phyloP scores from a whole-genome alignment of 805 yeast genomes.

The Saccharomycopsis babjevae region DNA sequence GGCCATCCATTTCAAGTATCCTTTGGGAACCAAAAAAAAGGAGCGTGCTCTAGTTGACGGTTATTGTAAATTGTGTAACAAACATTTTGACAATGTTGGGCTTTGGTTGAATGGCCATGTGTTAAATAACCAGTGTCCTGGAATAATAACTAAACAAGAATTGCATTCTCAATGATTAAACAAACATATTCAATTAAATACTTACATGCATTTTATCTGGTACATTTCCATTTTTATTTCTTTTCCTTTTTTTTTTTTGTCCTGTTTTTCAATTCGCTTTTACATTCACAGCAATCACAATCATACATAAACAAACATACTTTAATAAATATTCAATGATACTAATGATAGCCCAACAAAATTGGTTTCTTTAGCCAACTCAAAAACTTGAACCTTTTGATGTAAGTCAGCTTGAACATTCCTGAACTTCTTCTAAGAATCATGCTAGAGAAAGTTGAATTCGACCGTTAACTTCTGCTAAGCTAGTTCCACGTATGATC shows the following conservation, averaged over 20 bases:
- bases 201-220: neutral
- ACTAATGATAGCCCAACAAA: neutral
- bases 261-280: neutral
- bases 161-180: neutral
- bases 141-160: neutral
- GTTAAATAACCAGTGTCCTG: slow-evolving; percentile 9
- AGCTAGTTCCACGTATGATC: too few species aligned
- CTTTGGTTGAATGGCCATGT: slow-evolving; percentile 72
- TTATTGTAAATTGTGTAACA: slow-evolving; percentile 66
- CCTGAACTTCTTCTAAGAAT: too few species aligned
- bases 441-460: too few species aligned
- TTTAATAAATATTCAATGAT: neutral
- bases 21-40: slow-evolving; percentile 73
- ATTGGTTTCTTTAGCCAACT: neutral
- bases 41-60: slow-evolving; percentile 66
- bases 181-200: neutral
- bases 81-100: slow-evolving; percentile 55
- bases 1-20: slow-evolving; percentile 83
- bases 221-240: neutral
- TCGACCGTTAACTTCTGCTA: too few species aligned
- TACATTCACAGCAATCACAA: neutral
- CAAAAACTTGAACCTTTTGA: too few species aligned
- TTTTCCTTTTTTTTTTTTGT: neutral
- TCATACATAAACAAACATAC: neutral
- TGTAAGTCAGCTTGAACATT: too few species aligned